A percentile compares a stretch with the other conserved stretches of the same genome.
Evolutionary conservation across 345 rosid species (phyloP).

Genomic region (Pistacia atlantica): DNA sequence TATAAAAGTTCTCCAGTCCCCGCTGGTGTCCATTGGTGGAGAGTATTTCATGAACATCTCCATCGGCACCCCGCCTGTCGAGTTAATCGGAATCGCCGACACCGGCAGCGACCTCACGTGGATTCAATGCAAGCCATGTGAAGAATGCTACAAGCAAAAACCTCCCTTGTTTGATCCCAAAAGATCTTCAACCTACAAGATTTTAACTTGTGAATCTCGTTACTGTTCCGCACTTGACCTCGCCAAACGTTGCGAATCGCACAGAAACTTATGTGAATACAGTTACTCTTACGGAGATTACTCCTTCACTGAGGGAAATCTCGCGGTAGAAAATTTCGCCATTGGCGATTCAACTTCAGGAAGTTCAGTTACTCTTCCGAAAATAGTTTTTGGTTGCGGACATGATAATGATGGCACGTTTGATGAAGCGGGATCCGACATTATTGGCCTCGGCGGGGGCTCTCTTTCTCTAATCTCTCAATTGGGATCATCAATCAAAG

Average conservation of each 20-base stretch:
- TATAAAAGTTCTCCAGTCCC: constrained; percentile 34
- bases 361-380: constrained; percentile 23
- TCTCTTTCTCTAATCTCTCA: constrained; percentile 55
- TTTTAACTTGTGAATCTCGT: constrained; percentile 36
- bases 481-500: constrained; percentile 30
- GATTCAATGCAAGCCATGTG: constrained; percentile 69
- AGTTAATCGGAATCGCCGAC: constrained; percentile 49
- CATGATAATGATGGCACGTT: constrained; percentile 42
- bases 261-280: constrained; percentile 36
- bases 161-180: constrained; percentile 49
- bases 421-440: constrained; percentile 52
- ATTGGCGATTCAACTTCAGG: constrained; percentile 25
- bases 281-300: constrained; percentile 49
- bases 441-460: constrained; percentile 69
- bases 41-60: constrained; percentile 59
- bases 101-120: constrained; percentile 68
- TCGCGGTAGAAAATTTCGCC: constrained; percentile 46
- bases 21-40: constrained; percentile 38
- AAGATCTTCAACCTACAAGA: constrained; percentile 45
- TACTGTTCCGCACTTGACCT: constrained; percentile 28
- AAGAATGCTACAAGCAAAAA: constrained; percentile 48
- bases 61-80: constrained; percentile 53
- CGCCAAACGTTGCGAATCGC: constrained; percentile 24
- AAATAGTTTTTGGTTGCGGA: constrained; percentile 56
- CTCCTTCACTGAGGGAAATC: constrained; percentile 40